Conservation (phyloP, 805 yeast species). For the Saccharomycopsis guyanensis region DNA sequence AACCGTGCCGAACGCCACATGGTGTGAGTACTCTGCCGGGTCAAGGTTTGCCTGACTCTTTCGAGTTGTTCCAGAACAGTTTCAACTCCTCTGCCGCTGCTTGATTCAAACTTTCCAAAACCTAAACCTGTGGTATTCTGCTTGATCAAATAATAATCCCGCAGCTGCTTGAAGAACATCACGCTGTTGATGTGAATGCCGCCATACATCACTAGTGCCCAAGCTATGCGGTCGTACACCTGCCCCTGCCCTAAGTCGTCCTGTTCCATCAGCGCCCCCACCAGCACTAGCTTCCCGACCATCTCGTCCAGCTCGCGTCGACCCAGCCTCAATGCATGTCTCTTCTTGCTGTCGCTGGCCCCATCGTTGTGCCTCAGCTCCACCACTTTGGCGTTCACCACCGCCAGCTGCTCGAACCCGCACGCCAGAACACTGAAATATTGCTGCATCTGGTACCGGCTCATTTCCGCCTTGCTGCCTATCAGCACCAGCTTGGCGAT, state of each 20-base stretch:
- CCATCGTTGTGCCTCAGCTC: too few relatives aligned
- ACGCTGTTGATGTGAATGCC: slow-evolving; percentile 35
- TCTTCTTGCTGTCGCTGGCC: too few relatives aligned
- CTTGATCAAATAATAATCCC: slow-evolving; percentile 25
- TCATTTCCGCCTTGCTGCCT: too few relatives aligned
- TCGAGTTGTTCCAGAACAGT: background rate
- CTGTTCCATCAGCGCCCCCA: slow-evolving; percentile 26
- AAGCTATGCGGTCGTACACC: slow-evolving; percentile 33
- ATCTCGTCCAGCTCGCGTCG: slow-evolving; percentile 28
- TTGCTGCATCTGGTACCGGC: too few relatives aligned
- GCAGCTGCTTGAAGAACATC: slow-evolving; percentile 36
- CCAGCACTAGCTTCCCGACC: slow-evolving; percentile 34
- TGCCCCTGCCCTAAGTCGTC: slow-evolving; percentile 33
- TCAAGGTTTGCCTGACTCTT: background rate
- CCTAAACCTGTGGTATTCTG: background rate
- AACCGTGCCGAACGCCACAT: background rate
- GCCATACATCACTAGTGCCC: slow-evolving; percentile 38
- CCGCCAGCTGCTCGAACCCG: slow-evolving; percentile 20
- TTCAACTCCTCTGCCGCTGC: too few relatives aligned
- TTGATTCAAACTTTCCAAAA: too few relatives aligned
- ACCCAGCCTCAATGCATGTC: slow-evolving; percentile 9
- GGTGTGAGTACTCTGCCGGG: background rate
- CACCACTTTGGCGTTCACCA: slow-evolving; percentile 1
- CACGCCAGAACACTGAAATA: too few relatives aligned
- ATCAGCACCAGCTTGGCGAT: too few relatives aligned